Evolutionary conservation across 176 grass and related monocot species (phyloP).

Genomic region (Carex littledalei): DNA sequence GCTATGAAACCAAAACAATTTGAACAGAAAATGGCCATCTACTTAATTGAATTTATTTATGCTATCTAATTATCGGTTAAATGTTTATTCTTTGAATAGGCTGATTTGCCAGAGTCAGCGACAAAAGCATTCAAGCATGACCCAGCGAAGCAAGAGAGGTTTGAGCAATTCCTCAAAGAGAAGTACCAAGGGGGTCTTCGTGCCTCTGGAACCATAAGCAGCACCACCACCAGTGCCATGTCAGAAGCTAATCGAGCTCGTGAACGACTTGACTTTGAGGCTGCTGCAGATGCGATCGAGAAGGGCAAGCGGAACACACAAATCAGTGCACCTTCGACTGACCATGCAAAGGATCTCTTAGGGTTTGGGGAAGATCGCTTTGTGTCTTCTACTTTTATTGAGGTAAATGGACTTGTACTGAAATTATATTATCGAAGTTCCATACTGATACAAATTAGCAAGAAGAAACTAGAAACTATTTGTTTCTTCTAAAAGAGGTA

Average conservation of each 20-base stretch:
- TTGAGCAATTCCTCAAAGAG: slow-evolving; percentile 86
- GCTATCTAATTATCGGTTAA: slow-evolving; percentile 23
- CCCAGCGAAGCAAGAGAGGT: slow-evolving; percentile 76
- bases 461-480: background rate
- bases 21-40: background rate
- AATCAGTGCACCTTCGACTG: slow-evolving; percentile 33
- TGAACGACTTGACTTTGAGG: slow-evolving; percentile 91
- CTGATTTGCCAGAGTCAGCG: slow-evolving; percentile 39
- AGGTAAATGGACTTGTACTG: slow-evolving; percentile 40
- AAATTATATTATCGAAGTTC: no score
- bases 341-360: slow-evolving; percentile 26
- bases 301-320: slow-evolving; percentile 43
- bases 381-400: slow-evolving; percentile 49
- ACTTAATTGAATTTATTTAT: background rate
- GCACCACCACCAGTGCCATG: slow-evolving; percentile 27
- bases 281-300: slow-evolving; percentile 80
- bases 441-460: background rate
- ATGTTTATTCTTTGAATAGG: slow-evolving; percentile 43
- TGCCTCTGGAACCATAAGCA: slow-evolving; percentile 28
- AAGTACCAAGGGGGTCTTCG: slow-evolving; percentile 85
- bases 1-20: background rate
- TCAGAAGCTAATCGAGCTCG: slow-evolving; percentile 81
- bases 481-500: background rate
- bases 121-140: slow-evolving; percentile 75
- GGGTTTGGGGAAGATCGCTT: slow-evolving; percentile 52